These are phyloP conservation scores for Hansenula sp. DNA, from an alignment of 1,139 yeast species.

Conservation along the genomic window DNA sequence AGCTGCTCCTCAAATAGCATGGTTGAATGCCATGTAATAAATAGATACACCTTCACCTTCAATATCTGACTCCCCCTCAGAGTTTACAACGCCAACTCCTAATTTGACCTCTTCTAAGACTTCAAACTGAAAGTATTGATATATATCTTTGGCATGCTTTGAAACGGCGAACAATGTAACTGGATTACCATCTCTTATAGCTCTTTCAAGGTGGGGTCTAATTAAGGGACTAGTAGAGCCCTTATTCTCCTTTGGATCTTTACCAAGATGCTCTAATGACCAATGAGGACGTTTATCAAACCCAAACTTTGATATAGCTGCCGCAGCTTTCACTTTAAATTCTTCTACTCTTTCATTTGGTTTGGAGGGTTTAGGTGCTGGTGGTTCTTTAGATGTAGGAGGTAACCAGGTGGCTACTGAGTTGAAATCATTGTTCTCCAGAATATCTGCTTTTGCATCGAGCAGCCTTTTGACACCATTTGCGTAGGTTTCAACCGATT, in stretches of 20 bases:
- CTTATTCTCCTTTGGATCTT: constrained; percentile 9
- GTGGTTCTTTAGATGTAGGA: constrained; percentile 8
- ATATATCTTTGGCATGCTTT: constrained; percentile 16
- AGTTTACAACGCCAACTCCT: too few species aligned
- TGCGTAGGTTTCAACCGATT: background rate
- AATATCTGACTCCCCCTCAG: too few species aligned
- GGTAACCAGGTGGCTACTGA: constrained; percentile 17
- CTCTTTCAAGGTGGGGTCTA: constrained; percentile 10
- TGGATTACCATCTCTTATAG: constrained; percentile 8
- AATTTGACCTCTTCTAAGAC: too few species aligned
- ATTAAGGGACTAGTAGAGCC: constrained; percentile 17
- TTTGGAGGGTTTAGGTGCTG: background rate
- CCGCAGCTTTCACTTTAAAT: constrained; percentile 6
- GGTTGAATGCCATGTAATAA: too few species aligned
- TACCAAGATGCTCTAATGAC: constrained; percentile 14
- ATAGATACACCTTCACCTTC: too few species aligned
- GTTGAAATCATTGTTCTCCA: constrained; percentile 10
- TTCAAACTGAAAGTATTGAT: constrained; percentile 18
- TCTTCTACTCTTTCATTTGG: constrained; percentile 3
- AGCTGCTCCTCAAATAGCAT: too few species aligned
- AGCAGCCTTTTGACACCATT: constrained; percentile 3
- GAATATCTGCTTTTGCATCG: constrained; percentile 7
- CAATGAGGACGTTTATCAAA: constrained; percentile 7
- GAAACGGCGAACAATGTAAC: constrained; percentile 14
- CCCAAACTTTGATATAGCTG: constrained; percentile 1